Evolutionary conservation across 495 filamentous ascomycete species (phyloP), one percentile per base, ranked within the genome.

Genomic region (Sporormia fimetaria): DNA sequence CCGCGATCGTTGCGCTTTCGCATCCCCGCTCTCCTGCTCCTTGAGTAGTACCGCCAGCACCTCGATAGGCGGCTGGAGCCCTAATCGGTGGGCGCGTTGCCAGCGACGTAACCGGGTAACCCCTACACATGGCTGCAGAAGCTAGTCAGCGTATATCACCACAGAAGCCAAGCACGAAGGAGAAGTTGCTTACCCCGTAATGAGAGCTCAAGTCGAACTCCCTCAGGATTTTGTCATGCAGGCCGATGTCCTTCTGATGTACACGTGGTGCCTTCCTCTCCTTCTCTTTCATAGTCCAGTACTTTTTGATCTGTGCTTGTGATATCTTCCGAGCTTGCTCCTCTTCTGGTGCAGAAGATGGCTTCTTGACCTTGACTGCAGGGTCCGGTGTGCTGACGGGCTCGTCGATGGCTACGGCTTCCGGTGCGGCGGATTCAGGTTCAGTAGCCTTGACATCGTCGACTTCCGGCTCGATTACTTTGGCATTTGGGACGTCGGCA

Each of bases 161-260:
- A 53, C 38, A 44, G 17, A n/a, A n/a, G n/a, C 23, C 25, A 23
- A 16, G 17, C 12, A 33, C 24, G 31, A 21, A 9, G 18, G 17
- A 14, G 14, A 17, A 2, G 8, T 34, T 14, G 78, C 82, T 60
- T 73, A 93, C 86, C 43, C 90, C 90, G 61, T 82, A 98, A 58
- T 93, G 83, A 45, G 67, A 77, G 35, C 75, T 83, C 27, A 92
- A 74, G 58, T 98, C 90, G 62, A 84, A 98, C 53, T 92, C 80
- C 47, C 88, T 64, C 47, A 88, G 65, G 31, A 94, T 77, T 67
- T 85, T 87, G 69, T 95, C 90, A 28, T 81, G 68, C 7, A 83
- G 49, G 3, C 67, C 65, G 36, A 98, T 56, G 3, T 65, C 80
- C 45, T 74, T 56, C 62, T 87, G 81, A 57, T 96, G 90, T 30